Conservation (phyloP, 306 rosid genomes). For the Luffa acutangula region DNA sequence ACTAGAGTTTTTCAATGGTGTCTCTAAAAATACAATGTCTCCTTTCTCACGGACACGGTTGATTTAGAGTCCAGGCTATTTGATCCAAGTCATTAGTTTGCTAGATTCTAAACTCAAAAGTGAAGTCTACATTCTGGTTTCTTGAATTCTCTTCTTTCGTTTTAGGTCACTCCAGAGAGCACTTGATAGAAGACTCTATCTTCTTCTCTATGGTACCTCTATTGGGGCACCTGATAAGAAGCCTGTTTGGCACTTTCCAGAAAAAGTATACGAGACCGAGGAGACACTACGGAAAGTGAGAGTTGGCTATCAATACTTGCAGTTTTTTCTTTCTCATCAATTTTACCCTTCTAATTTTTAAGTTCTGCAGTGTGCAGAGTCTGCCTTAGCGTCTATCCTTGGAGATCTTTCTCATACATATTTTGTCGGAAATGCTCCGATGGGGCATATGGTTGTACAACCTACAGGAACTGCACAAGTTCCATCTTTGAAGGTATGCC, state of each 20-base stretch:
- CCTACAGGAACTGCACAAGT: slow-evolving; percentile 32
- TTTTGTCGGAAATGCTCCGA: slow-evolving; percentile 96
- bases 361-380: slow-evolving; percentile 70
- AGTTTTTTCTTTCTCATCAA: slow-evolving; percentile 4
- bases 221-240: slow-evolving; percentile 45
- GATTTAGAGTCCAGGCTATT: background rate
- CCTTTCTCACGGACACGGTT: background rate
- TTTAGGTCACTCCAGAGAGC: slow-evolving; percentile 85
- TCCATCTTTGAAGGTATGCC: slow-evolving; percentile 50
- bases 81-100: background rate
- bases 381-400: slow-evolving; percentile 58
- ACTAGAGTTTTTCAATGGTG: background rate
- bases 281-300: slow-evolving; percentile 67
- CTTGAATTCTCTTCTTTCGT: background rate
- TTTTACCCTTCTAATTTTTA: background rate
- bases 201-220: slow-evolving; percentile 48
- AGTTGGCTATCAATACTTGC: background rate
- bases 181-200: slow-evolving; percentile 83
- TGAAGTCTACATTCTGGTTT: background rate
- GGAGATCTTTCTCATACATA: slow-evolving; percentile 79
- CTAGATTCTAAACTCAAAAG: background rate
- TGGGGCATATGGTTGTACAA: slow-evolving; percentile 59
- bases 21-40: background rate
- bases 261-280: slow-evolving; percentile 66
- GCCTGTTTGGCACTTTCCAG: slow-evolving; percentile 84